Base-by-base conservation (phyloP, 176 grass and related monocot species). In the Poa pratensis region DNA sequence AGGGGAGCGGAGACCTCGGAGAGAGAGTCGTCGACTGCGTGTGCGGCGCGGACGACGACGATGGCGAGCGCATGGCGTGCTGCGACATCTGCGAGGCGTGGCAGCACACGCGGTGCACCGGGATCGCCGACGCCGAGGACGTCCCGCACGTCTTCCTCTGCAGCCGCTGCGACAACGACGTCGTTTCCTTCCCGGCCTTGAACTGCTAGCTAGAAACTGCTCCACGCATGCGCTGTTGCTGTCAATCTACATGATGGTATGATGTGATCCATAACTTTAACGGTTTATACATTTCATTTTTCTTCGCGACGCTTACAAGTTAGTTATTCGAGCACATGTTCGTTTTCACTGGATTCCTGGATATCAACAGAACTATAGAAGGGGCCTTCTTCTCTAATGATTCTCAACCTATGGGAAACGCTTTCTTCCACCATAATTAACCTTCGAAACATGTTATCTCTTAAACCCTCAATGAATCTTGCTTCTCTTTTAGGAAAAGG, bases 31-130 rank as follows among this genome's bases (percentile, higher is more conserved):
- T 95, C 34, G 85, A 94, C 69, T 95, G 91, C 52, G 34, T 34
- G 2, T 95, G 93, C 80, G 91, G 93, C n/a, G 89, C 89, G 69
- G 83, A 83, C 19, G 91, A 98, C 15, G 93, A 98, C 54, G 93
- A 95, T 51, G 93, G 91, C 32, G 96, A 95, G 84, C 86, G 96
- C 62, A 67, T 94, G 91, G 85, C 91, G 50, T 92, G 89, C 85
- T 98, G 96, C 30, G 91, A 95, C 77, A 91, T 94, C 65, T 98
- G 91, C 53, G 96, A 93, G 86, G 81, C 83, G 52, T 98, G 90
- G 96, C 87, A 98, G 70, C 96, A 96, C 74, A 95, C 91, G 10
- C 66, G 93, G 34, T 94, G 93, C 58, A 81, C 76, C 0, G 84
- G 91, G 75, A 77, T 96, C 69, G 74, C 82, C 11, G 90, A 96